Conservation (phyloP, 2,329 filamentous ascomycete species). For the Triangularia verruculosa region DNA sequence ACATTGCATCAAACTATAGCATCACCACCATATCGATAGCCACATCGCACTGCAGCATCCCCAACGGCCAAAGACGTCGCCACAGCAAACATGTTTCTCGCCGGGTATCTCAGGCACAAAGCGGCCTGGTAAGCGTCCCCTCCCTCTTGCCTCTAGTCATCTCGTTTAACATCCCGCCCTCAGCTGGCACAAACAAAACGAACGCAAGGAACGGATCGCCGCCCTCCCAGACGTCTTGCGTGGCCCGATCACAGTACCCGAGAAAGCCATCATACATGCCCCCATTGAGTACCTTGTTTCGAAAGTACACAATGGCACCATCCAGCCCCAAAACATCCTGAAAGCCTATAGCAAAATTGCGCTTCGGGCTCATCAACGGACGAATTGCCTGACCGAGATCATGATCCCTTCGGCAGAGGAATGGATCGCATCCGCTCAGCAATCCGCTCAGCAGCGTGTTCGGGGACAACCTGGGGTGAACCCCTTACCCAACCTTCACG, state of each 20-base stretch:
- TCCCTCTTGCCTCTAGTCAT: neutral
- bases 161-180: neutral
- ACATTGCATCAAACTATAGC: neutral
- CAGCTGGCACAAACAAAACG: slow-evolving; percentile 76
- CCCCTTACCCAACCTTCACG: slow-evolving; percentile 60
- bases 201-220: slow-evolving; percentile 68
- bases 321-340: slow-evolving; percentile 70
- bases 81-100: slow-evolving; percentile 38
- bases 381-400: slow-evolving; percentile 87
- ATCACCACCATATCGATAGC: neutral
- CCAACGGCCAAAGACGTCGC: no score
- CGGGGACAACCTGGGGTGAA: slow-evolving; percentile 43
- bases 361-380: slow-evolving; percentile 76
- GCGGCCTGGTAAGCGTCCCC: slow-evolving; percentile 61
- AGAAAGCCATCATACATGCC: slow-evolving; percentile 65
- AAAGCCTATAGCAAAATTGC: slow-evolving; percentile 84
- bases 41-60: no score
- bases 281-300: slow-evolving; percentile 76
- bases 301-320: slow-evolving; percentile 67
- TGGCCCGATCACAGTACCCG: slow-evolving; percentile 58
- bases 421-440: slow-evolving; percentile 53
- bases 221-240: slow-evolving; percentile 62
- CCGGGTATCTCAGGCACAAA: slow-evolving; percentile 65
- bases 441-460: no score
- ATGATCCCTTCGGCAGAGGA: slow-evolving; percentile 74